Evolutionary conservation across 2,329 filamentous ascomycete species (phyloP), one percentile per base, ranked within the genome.

Genomic region (Arthroderma uncinatum): DNA sequence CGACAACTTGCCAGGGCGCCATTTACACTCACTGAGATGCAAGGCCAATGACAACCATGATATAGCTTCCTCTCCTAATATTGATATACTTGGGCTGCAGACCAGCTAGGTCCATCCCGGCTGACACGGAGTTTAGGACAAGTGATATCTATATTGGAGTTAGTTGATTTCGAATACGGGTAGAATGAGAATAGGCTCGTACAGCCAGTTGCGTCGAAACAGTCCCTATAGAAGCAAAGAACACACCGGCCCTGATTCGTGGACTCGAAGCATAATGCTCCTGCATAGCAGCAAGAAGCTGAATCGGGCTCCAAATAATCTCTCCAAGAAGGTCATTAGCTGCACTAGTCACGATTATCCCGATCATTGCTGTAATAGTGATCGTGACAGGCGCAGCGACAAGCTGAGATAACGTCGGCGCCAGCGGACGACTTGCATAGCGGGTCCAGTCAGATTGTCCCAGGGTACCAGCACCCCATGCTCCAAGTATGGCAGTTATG

Each of bases 51-150:
- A 60, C 16, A 8, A 55, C 47, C 19, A 53, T 56, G 54, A 81
- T 68, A 59, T 78, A 78, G 0, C 74, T 73, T 1, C 80, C 80
- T 2, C 80, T 74, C 2, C 79, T 70, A 61, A 82, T 82, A 63
- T 80, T 81, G 66, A 82, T 73, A 62, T 75, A 82, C 37, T 70
- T 71, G 0, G 79, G 78, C 60, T 76, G 74, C 0, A 82, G 63
- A 3, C 75, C 78, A 0, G 78, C 73, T 55, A 81, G 67, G 63
- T 82, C 81, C 71, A 82, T 81, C 14, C 77, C 79, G 2, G 73
- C 72, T 0, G 74, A 74, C 61, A 79, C 73, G 0, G 73, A 72
- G 61, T 81, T 81, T 60, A 75, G 73, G 61, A 77, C 73, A 54
- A 54, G 21, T 10, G 52, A 54, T 36, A 54, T 54, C 52, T 54